Percentiles rank a stretch among this genome's conserved stretches.
Conservation (phyloP, 2,329 filamentous ascomycete genomes). For the Cladosporium velox region DNA sequence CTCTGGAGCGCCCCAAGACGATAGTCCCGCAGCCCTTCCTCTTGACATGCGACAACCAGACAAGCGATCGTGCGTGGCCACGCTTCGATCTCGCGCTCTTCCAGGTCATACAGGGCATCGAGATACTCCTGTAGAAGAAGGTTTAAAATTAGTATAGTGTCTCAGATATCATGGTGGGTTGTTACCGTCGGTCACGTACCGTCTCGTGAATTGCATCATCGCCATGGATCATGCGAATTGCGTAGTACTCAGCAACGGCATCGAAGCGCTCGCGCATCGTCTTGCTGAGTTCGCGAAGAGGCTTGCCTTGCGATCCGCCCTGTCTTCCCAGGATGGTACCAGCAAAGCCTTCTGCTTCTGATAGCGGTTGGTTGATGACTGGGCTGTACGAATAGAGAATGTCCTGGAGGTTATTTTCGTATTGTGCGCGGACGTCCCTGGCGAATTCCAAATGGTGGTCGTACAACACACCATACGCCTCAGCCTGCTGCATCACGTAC, state of each 20-base stretch:
- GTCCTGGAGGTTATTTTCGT: conserved; percentile 54
- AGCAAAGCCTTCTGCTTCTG: conserved; percentile 58
- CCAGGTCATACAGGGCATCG: conserved; percentile 31
- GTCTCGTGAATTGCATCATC: conserved; percentile 33
- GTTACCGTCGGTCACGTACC: not conserved
- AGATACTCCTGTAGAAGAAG: conserved; percentile 22
- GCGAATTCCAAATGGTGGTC: conserved; percentile 42
- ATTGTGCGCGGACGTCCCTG: conserved; percentile 46
- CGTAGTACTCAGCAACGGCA: conserved; percentile 44
- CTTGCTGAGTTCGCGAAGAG: conserved; percentile 39
- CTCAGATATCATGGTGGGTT: not conserved
- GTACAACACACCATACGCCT: conserved; percentile 36
- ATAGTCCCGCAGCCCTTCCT: conserved; percentile 37
- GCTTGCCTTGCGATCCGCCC: conserved; percentile 35
- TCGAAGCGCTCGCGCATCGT: conserved; percentile 45
- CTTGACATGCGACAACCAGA: conserved; percentile 45
- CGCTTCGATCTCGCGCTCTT: conserved; percentile 42
- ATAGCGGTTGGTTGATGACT: conserved; percentile 45
- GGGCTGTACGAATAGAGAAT: conserved; percentile 51
- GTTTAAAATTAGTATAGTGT: not conserved
- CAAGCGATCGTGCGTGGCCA: conserved; percentile 55
- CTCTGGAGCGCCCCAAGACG: conserved; percentile 46
- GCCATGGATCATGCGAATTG: conserved; percentile 48
- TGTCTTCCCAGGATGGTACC: conserved; percentile 59
- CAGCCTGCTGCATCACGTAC: conserved; percentile 41